phyloP scores from a whole-genome alignment of 2,329 filamentous ascomycete genomes.

The Plectosphaerella plurivora region DNA sequence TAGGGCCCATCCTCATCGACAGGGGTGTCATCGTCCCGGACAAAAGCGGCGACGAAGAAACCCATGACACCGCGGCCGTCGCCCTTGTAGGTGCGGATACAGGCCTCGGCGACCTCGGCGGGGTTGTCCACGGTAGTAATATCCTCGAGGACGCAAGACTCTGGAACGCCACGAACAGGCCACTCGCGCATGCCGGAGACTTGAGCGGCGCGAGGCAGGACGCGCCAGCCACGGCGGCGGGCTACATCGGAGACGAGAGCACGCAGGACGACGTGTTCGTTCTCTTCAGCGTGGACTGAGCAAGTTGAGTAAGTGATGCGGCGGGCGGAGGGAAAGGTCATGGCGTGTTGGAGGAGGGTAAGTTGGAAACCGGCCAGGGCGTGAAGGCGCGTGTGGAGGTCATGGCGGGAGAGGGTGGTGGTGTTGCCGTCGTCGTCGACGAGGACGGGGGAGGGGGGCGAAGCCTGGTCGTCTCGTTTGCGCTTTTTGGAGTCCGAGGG shows the following conservation, averaged over 20 bases:
- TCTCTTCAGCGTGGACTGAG: slow-evolving; percentile 81
- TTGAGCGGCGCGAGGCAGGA: slow-evolving; percentile 70
- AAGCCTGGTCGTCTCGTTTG: slow-evolving; percentile 34
- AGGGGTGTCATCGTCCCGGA: slow-evolving; percentile 43
- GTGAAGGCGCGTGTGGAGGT: slow-evolving; percentile 60
- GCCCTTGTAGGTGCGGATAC: slow-evolving; percentile 76
- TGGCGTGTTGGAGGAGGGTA: slow-evolving; percentile 75
- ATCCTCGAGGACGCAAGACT: slow-evolving; percentile 43
- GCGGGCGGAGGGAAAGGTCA: slow-evolving; percentile 69
- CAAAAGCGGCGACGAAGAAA: slow-evolving; percentile 90
- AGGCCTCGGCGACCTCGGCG: slow-evolving; percentile 59
- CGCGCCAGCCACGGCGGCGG: slow-evolving; percentile 65
- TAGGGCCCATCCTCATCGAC: slow-evolving; percentile 39
- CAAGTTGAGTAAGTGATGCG: slow-evolving; percentile 92
- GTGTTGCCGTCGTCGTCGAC: slow-evolving; percentile 55
- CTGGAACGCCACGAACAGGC: slow-evolving; percentile 58
- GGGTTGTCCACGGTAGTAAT: slow-evolving; percentile 58
- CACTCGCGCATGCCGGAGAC: slow-evolving; percentile 72
- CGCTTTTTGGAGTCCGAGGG: slow-evolving; percentile 33
- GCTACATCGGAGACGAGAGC: slow-evolving; percentile 68
- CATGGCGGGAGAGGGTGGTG: slow-evolving; percentile 47
- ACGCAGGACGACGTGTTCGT: slow-evolving; percentile 75
- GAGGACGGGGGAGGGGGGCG: slow-evolving; percentile 28
- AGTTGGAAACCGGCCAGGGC: slow-evolving; percentile 80
- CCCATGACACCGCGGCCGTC: slow-evolving; percentile 85